A percentile compares a stretch with the other conserved stretches of the same genome.
Conservation (phyloP, 495 filamentous ascomycete species). For the Aspergillus panamensis region DNA sequence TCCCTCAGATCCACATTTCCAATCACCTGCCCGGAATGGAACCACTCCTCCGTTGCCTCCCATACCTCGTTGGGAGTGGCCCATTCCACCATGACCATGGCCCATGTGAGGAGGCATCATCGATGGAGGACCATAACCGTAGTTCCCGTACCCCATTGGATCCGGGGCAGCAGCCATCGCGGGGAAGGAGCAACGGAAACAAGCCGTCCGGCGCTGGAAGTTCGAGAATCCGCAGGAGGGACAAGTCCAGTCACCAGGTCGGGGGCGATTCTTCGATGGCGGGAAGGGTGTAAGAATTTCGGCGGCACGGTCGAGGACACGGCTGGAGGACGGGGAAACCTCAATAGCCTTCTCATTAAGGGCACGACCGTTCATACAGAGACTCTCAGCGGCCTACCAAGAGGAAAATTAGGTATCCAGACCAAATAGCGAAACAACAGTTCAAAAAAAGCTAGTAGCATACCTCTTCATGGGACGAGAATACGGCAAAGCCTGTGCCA, state of each 20-base stretch:
- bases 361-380: conserved; percentile 98
- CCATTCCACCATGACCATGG: conserved; percentile 69
- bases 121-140: conserved; percentile 69
- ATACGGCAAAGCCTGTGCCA: conserved; percentile 94
- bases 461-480: conserved; percentile 99
- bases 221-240: conserved; percentile 79
- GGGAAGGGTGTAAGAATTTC: conserved; percentile 96
- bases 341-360: conserved; percentile 99
- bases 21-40: conserved; percentile 96
- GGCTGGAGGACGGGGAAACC: conserved; percentile 91
- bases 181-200: conserved; percentile 97
- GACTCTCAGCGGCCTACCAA: conserved; percentile 80
- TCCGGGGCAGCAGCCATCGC: conserved; percentile 78
- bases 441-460: conserved; percentile 33
- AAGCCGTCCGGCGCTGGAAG: conserved; percentile 96
- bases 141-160: conserved; percentile 67
- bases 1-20: conserved; percentile 98
- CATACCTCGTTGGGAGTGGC: conserved; percentile 63
- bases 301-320: conserved; percentile 89
- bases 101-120: conserved; percentile 86
- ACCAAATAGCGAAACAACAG: not conserved
- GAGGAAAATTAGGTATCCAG: conserved; percentile 23
- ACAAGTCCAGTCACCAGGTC: conserved; percentile 98
- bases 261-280: conserved; percentile 94
- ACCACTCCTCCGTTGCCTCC: conserved; percentile 81